These are phyloP conservation scores for Aspergillus viridinutans DNA, from an alignment of 2,329 filamentous ascomycete species.

Conservation along the genomic window DNA sequence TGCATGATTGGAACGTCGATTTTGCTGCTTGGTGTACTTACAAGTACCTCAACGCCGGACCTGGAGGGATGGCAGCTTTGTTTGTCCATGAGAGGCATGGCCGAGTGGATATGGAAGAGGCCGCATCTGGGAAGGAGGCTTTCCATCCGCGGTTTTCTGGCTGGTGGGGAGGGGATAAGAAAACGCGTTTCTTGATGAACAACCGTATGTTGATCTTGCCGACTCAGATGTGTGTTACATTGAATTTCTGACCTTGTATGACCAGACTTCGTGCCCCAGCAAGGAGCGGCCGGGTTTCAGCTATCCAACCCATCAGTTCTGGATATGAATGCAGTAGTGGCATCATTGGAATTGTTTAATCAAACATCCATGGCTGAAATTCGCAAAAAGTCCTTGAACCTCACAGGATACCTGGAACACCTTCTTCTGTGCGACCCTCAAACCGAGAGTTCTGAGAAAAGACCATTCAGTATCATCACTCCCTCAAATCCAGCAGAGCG, in stretches of 20 bases:
- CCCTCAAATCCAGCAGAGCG: slow-evolving; percentile 63
- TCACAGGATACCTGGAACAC: slow-evolving; percentile 74
- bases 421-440: slow-evolving; percentile 49
- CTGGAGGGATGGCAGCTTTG: slow-evolving; percentile 72
- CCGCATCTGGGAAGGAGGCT: slow-evolving; percentile 35
- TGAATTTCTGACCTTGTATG: background rate
- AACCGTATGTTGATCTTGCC: slow-evolving; percentile 46
- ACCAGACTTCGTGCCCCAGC: slow-evolving; percentile 65
- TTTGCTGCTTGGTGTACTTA: slow-evolving; percentile 93
- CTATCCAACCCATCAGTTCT: slow-evolving; percentile 78
- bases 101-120: slow-evolving; percentile 32
- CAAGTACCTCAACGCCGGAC: slow-evolving; percentile 87
- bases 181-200: slow-evolving; percentile 75
- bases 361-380: slow-evolving; percentile 66
- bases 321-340: slow-evolving; percentile 70
- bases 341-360: slow-evolving; percentile 69
- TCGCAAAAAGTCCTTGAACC: slow-evolving; percentile 63
- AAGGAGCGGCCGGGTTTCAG: slow-evolving; percentile 77
- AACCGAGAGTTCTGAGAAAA: slow-evolving; percentile 24
- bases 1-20: slow-evolving; percentile 88
- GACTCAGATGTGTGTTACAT: background rate
- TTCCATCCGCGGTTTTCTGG: slow-evolving; percentile 69
- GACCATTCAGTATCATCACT: slow-evolving; percentile 62
- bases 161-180: slow-evolving; percentile 84
- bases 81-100: slow-evolving; percentile 78